These are phyloP conservation scores for Ziziphus jujuba DNA, from an alignment of 306 rosid genomes.

Conservation along the genomic window DNA sequence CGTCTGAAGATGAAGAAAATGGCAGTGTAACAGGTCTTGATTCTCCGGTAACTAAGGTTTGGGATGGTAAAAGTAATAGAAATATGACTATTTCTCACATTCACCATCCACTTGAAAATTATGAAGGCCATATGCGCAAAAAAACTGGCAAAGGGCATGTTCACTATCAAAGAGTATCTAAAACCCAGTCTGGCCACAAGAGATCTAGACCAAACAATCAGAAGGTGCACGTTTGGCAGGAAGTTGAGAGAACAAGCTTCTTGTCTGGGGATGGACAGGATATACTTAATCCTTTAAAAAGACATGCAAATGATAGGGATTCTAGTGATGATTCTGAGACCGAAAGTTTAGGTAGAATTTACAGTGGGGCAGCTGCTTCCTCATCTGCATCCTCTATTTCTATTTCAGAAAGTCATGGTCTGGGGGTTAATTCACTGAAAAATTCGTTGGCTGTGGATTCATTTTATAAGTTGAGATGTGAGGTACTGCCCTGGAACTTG, in stretches of 20 bases:
- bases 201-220: slow-evolving; percentile 57
- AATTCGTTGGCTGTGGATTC: slow-evolving; percentile 62
- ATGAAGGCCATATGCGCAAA: slow-evolving; percentile 49
- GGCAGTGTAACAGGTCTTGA: slow-evolving; percentile 75
- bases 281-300: slow-evolving; percentile 63
- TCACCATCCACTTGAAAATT: slow-evolving; percentile 95
- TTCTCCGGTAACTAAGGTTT: slow-evolving; percentile 94
- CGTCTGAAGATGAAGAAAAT: slow-evolving; percentile 81
- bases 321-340: slow-evolving; percentile 72
- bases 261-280: slow-evolving; percentile 96
- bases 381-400: slow-evolving; percentile 63
- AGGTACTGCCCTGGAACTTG: slow-evolving; percentile 54
- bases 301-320: slow-evolving; percentile 45
- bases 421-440: slow-evolving; percentile 51
- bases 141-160: slow-evolving; percentile 55
- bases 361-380: slow-evolving; percentile 86
- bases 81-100: slow-evolving; percentile 60
- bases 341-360: slow-evolving; percentile 68
- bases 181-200: slow-evolving; percentile 59
- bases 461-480: slow-evolving; percentile 89
- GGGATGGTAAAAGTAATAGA: slow-evolving; percentile 91
- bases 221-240: slow-evolving; percentile 68
- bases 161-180: slow-evolving; percentile 44
- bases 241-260: slow-evolving; percentile 92
- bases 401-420: slow-evolving; percentile 35